Percentiles rank a stretch among this genome's conserved stretches.
Conservation (phyloP, 2,329 filamentous ascomycete genomes). For the Sporothrix pseudoabietina region DNA sequence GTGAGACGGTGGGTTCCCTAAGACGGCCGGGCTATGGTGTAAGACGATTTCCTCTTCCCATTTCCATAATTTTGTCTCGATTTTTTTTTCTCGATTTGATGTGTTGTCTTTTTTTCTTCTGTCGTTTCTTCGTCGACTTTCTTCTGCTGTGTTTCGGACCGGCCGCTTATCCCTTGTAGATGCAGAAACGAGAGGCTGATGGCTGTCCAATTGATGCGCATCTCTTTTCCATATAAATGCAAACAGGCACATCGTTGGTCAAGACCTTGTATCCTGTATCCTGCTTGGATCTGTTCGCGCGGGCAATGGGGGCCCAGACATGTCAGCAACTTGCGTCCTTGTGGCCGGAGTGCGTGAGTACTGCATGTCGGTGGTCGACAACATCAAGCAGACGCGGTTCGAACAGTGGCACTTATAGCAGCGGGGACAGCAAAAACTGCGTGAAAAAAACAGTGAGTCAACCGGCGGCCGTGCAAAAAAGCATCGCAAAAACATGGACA, state of each 20-base stretch:
- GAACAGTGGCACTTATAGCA: constrained; percentile 3
- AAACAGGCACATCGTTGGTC: not conserved
- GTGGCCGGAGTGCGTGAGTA: not conserved
- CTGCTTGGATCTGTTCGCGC: not conserved
- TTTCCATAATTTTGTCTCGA: not conserved
- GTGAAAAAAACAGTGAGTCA: constrained; percentile 19
- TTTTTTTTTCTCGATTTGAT: not conserved
- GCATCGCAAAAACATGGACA: not conserved
- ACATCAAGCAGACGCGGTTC: not conserved
- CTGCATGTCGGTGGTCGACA: not conserved
- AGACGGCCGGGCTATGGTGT: not conserved
- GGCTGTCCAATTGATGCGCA: not conserved
- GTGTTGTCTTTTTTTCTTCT: not conserved
- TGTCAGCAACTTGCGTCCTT: constrained; percentile 4
- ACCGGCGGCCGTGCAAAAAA: constrained; percentile 4
- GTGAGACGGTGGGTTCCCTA: constrained; percentile 9
- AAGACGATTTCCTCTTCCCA: constrained; percentile 7
- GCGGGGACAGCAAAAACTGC: not conserved
- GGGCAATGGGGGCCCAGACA: not conserved
- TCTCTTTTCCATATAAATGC: not conserved
- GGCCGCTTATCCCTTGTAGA: constrained; percentile 1
- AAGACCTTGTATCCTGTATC: not conserved
- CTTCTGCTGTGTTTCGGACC: constrained; percentile 2
- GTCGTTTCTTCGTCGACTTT: not conserved
- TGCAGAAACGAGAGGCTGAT: not conserved